These are phyloP conservation scores for Pyrus bretschneideri DNA, from an alignment of 306 rosid genomes.

Conservation along the genomic window DNA sequence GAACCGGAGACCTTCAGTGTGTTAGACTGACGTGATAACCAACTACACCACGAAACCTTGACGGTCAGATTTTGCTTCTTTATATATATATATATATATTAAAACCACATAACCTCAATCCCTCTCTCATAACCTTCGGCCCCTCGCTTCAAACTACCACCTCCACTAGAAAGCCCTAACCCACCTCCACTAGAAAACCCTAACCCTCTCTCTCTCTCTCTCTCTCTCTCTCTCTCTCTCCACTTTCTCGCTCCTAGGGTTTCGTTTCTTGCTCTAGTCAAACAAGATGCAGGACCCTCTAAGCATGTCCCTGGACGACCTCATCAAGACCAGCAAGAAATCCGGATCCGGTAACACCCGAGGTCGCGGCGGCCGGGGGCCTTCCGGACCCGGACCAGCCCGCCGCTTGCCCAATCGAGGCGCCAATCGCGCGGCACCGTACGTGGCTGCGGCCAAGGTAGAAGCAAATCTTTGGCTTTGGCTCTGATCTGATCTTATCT, in stretches of 20 bases:
- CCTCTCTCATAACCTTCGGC: background rate
- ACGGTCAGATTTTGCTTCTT: fast-evolving
- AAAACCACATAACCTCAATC: background rate
- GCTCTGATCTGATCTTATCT: slow-evolving; percentile 7
- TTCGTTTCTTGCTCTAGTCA: background rate
- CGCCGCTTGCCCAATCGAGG: slow-evolving; percentile 70
- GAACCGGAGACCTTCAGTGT: slow-evolving; percentile 45
- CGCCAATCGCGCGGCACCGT: slow-evolving; percentile 61
- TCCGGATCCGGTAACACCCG: slow-evolving; percentile 57
- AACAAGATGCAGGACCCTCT: slow-evolving; percentile 60
- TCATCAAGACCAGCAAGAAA: slow-evolving; percentile 79
- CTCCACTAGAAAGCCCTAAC: slow-evolving; percentile 2
- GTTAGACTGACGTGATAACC: slow-evolving; percentile 99
- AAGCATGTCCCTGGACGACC: slow-evolving; percentile 79
- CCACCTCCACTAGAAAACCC: background rate
- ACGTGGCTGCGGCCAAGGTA: slow-evolving; percentile 47
- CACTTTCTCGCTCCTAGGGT: slow-evolving; percentile 15
- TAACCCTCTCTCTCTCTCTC: background rate
- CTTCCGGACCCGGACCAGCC: slow-evolving; percentile 74
- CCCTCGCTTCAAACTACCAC: background rate
- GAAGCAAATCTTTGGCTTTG: slow-evolving; percentile 5
- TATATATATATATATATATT: background rate
- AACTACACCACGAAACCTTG: slow-evolving; percentile 55
- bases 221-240: slow-evolving; percentile 4
- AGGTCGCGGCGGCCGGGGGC: slow-evolving; percentile 34